Conservation (phyloP, 306 rosid genomes). For the Lithocarpus polystachyus region DNA sequence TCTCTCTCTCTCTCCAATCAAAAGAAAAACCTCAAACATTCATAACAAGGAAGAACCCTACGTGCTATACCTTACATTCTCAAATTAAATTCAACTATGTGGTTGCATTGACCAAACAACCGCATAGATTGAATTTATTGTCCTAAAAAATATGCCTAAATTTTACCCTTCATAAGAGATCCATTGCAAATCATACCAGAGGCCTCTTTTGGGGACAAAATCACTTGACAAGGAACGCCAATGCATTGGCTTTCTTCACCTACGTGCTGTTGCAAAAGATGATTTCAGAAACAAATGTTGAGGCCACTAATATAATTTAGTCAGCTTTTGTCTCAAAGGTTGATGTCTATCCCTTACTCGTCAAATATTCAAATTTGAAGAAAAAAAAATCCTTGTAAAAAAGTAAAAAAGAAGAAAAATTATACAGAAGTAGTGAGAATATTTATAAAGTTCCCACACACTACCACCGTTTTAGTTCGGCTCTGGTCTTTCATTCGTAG, state of each 20-base stretch:
- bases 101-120: no score
- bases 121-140: no score
- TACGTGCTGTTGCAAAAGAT: neutral
- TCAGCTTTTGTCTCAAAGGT: neutral
- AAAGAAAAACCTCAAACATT: no score
- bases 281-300: neutral
- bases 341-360: neutral
- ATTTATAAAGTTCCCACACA: conserved; percentile 10
- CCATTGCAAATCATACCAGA: no score
- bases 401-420: neutral
- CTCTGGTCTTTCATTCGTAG: conserved; percentile 40
- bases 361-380: neutral
- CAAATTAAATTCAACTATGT: no score
- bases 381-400: neutral
- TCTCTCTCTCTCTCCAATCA: no score
- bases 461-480: conserved; percentile 41
- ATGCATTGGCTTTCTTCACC: neutral
- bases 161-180: no score
- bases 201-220: neutral
- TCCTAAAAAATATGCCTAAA: no score
- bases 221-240: neutral
- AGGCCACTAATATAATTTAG: neutral
- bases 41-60: no score
- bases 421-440: neutral
- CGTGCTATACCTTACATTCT: no score